Conservation (phyloP, 441 rosid genomes). For the Arabidopsis hybrid region DNA sequence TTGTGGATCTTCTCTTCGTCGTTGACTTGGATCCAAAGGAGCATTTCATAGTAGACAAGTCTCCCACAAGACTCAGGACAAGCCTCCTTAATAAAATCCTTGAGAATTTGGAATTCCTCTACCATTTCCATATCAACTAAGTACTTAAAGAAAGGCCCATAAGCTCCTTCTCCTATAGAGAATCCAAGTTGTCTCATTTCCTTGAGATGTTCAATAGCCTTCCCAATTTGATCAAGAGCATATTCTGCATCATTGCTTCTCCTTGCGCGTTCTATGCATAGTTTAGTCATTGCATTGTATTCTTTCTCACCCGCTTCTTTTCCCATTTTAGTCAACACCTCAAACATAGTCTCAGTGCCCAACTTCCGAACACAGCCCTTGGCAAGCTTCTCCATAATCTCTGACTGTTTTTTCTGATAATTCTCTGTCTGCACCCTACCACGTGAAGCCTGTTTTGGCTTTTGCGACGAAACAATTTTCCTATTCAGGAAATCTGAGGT, state of each 20-base stretch:
- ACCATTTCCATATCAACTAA: conserved; percentile 72
- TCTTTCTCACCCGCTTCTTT: conserved; percentile 70
- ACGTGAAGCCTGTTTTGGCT: conserved; percentile 51
- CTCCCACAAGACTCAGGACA: conserved; percentile 52
- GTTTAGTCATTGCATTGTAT: conserved; percentile 58
- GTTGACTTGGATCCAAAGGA: conserved; percentile 58
- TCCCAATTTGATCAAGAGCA: conserved; percentile 53
- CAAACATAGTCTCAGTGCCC: conserved; percentile 61
- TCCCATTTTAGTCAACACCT: conserved; percentile 65
- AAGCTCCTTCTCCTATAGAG: conserved; percentile 60
- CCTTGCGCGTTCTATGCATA: conserved; percentile 60
- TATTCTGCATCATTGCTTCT: conserved; percentile 55
- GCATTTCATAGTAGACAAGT: conserved; percentile 90
- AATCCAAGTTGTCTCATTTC: conserved; percentile 73
- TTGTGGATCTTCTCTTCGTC: conserved; percentile 64
- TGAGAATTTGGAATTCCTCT: conserved; percentile 60
- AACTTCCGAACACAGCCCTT: conserved; percentile 53
- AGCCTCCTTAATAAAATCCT: conserved; percentile 52
- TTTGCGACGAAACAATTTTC: neutral
- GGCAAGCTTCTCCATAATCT: conserved; percentile 46
- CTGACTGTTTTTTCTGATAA: conserved; percentile 49
- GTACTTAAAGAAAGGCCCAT: conserved; percentile 67
- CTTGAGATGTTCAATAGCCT: conserved; percentile 51
- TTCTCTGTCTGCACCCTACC: conserved; percentile 58
- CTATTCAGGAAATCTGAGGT: conserved; percentile 48